Conservation (phyloP, 1,139 yeast species). For the Debaryomyces coudertii region DNA sequence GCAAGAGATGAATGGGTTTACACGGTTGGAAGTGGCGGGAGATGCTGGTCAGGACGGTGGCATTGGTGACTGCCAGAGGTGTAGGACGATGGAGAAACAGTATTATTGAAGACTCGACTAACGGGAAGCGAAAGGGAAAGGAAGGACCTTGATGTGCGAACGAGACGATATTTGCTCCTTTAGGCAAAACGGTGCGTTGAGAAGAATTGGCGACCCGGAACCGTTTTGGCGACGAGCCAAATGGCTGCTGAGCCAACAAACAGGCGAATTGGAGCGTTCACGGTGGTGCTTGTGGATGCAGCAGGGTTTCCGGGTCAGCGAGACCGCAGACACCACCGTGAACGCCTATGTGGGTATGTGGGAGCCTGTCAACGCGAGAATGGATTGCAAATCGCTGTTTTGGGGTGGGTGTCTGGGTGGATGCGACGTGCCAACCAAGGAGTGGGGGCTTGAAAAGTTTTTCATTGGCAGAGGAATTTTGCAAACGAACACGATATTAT, state of each 20-base stretch:
- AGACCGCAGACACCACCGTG: not conserved
- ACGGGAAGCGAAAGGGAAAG: not conserved
- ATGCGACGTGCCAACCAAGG: not conserved
- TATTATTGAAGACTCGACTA: too few species aligned
- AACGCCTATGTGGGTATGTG: not conserved
- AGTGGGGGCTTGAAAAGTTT: not conserved
- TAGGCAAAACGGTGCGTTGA: not conserved
- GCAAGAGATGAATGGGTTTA: not conserved
- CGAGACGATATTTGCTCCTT: not conserved
- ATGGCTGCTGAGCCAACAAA: conserved; percentile 1
- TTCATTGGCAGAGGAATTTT: not conserved
- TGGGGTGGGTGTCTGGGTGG: not conserved
- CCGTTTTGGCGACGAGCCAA: not conserved
- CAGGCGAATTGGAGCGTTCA: not conserved
- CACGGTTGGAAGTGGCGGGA: not conserved
- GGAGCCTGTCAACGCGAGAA: not conserved
- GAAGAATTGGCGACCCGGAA: not conserved
- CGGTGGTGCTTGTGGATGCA: not conserved
- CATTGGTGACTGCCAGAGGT: too few species aligned
- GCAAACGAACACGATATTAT: too few species aligned
- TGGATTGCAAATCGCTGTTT: not conserved
- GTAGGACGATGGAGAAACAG: too few species aligned
- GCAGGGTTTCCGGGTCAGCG: not conserved
- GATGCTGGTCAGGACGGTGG: not conserved
- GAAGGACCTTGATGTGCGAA: not conserved